These are phyloP conservation scores for Raffaelea albimanens DNA, from an alignment of 2,329 filamentous ascomycete genomes.

Conservation along the genomic window DNA sequence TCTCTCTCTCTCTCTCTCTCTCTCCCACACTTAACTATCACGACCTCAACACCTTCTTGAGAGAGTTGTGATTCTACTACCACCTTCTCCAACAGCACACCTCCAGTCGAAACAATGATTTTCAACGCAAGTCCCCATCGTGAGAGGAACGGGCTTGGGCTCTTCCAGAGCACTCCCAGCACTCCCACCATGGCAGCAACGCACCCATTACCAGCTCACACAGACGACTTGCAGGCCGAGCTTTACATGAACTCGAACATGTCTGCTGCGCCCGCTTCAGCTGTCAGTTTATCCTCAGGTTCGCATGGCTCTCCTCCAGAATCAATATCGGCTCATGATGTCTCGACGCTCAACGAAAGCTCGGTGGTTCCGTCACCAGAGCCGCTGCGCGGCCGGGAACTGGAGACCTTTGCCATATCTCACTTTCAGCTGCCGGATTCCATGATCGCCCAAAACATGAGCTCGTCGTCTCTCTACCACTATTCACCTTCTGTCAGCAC, in stretches of 20 bases:
- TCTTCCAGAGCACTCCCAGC: neutral
- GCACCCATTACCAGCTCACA: neutral
- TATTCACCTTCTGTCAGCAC: constrained; percentile 1
- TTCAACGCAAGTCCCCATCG: constrained; percentile 2
- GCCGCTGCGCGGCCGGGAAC: constrained; percentile 43
- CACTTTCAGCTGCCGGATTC: constrained; percentile 66
- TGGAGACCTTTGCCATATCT: constrained; percentile 38
- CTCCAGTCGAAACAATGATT: constrained; percentile 1
- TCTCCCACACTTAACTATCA: neutral
- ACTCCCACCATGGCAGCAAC: neutral
- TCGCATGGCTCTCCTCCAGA: constrained; percentile 49
- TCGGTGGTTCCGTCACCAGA: constrained; percentile 62
- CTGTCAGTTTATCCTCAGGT: constrained; percentile 46
- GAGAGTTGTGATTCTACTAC: constrained; percentile 2
- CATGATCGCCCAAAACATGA: constrained; percentile 51
- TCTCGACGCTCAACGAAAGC: constrained; percentile 43
- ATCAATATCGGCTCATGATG: constrained; percentile 14
- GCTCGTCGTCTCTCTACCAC: constrained; percentile 55
- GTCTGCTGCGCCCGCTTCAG: constrained; percentile 36
- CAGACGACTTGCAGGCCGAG: constrained; percentile 31
- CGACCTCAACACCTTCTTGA: too few species aligned
- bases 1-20: neutral
- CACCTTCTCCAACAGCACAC: neutral
- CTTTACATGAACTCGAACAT: constrained; percentile 27
- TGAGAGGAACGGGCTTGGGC: neutral